Conservation (phyloP, 2,329 filamentous ascomycete genomes). For the Aspergillus sp. region DNA sequence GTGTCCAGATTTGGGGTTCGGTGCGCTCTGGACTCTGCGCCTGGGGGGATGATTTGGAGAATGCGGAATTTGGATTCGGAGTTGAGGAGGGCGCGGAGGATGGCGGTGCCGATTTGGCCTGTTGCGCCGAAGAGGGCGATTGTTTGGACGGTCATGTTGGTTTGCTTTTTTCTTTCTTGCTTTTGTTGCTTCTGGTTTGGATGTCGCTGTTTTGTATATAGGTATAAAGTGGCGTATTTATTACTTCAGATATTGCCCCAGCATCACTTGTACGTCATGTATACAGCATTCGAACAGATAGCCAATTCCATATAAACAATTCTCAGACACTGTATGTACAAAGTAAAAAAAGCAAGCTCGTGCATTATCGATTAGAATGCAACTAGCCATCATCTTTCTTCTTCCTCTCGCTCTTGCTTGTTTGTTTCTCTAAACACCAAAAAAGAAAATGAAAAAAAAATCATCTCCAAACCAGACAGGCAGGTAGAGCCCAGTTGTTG, state of each 20-base stretch:
- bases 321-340: no score
- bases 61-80: not conserved
- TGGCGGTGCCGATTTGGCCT: conserved; percentile 8
- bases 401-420: no score
- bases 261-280: not conserved
- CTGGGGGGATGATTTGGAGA: not conserved
- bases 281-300: not conserved
- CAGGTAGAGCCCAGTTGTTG: no score
- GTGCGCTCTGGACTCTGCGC: not conserved
- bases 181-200: no score
- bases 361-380: no score
- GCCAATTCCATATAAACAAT: no score
- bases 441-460: not conserved
- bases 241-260: not conserved
- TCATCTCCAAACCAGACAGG: not conserved
- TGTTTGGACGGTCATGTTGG: not conserved
- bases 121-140: conserved; percentile 7
- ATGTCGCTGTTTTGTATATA: no score
- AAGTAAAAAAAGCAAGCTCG: no score
- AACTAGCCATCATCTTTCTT: no score
- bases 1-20: not conserved
- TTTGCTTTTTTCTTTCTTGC: not conserved
- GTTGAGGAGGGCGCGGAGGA: conserved; percentile 3
- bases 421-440: no score
- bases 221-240: no score